These are phyloP conservation scores for Sphagnum contortum DNA, from an alignment of 225 moss, liverwort and hornwort genomes.

Conservation along the genomic window DNA sequence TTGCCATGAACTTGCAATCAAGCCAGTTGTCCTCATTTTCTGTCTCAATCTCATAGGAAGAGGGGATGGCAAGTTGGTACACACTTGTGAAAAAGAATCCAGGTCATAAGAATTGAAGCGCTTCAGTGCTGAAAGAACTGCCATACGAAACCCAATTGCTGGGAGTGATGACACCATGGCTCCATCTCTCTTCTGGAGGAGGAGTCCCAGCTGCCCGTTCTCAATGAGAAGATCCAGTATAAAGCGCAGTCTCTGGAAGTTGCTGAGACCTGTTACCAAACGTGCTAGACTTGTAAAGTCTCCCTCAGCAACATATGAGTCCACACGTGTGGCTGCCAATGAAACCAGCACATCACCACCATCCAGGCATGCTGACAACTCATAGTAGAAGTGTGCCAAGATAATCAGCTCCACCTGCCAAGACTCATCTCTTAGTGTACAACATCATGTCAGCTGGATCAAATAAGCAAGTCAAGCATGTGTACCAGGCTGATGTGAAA, in stretches of 20 bases:
- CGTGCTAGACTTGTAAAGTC: conserved; percentile 81
- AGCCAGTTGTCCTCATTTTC: too few species aligned
- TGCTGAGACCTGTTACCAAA: conserved; percentile 84
- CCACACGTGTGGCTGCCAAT: conserved; percentile 77
- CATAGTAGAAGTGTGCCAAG: conserved; percentile 86
- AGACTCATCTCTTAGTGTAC: conserved; percentile 1
- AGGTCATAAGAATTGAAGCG: conserved; percentile 80
- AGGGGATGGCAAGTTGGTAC: too few species aligned
- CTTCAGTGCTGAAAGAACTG: conserved; percentile 87
- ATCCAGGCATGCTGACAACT: conserved; percentile 90
- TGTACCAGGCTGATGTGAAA: too few species aligned
- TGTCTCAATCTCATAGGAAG: too few species aligned
- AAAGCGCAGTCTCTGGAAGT: conserved; percentile 83
- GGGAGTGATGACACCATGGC: conserved; percentile 68
- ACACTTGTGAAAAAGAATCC: conserved; percentile 79
- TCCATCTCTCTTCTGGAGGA: conserved; percentile 73
- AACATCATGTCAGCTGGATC: too few species aligned
- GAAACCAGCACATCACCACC: conserved; percentile 93
- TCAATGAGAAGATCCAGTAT: conserved; percentile 90
- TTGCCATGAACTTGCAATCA: too few species aligned
- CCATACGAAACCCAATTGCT: conserved; percentile 88
- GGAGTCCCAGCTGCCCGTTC: conserved; percentile 72
- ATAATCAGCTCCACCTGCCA: conserved; percentile 94
- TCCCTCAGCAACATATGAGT: conserved; percentile 72
- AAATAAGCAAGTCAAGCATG: too few species aligned